Percentiles rank a stretch among this genome's conserved stretches.
These are phyloP conservation scores for Monosporozyma aerobia DNA, from an alignment of 805 yeast genomes.

Conservation along the genomic window DNA sequence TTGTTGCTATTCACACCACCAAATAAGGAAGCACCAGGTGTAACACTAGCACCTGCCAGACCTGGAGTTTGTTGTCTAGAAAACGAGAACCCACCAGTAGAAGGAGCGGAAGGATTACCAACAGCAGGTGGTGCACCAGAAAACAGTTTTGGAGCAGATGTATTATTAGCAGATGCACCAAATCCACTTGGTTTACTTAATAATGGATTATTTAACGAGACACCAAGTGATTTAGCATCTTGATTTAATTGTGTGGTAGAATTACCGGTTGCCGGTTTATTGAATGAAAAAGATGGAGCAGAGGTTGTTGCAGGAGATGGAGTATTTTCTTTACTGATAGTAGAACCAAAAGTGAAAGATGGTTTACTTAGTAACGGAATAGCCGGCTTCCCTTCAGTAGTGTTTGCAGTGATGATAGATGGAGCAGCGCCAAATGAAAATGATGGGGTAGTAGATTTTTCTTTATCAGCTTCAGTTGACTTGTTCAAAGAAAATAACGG, in stretches of 20 bases:
- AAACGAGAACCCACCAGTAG: conserved; percentile 5
- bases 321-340: not conserved
- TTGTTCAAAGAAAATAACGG: conserved; percentile 10
- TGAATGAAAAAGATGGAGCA: not conserved
- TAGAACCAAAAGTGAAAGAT: conserved; percentile 4
- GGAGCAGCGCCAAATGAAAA: conserved; percentile 6
- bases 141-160: conserved; percentile 2
- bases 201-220: conserved; percentile 5
- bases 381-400: not conserved
- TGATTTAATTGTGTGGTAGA: not conserved
- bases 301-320: not conserved
- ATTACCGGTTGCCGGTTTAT: not conserved
- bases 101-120: not conserved
- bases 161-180: not conserved
- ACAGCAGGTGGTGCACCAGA: conserved; percentile 5
- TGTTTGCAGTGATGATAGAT: not conserved
- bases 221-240: conserved; percentile 3
- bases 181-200: not conserved
- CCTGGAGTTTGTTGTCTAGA: not conserved
- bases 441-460: not conserved
- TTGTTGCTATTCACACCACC: conserved; percentile 3
- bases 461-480: not conserved
- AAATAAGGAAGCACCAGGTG: conserved; percentile 2
- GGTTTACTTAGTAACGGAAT: conserved; percentile 4
- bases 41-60: not conserved